Percentiles rank a stretch among this genome's conserved stretches.
Conservation (phyloP, 345 rosid genomes). For the Euphorbia lathyris region DNA sequence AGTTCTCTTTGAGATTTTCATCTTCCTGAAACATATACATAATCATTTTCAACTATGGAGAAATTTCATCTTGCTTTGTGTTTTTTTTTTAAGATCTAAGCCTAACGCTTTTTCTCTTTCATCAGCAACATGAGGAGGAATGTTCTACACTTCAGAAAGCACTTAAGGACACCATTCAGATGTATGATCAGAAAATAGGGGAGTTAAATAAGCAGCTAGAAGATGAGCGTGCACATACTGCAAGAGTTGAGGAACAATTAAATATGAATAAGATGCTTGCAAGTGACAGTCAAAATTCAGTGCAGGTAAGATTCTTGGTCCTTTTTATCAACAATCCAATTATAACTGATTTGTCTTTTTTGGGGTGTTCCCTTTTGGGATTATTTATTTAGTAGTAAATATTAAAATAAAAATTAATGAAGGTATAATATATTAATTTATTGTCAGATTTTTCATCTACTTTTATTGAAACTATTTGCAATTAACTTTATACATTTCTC, state of each 20-base stretch:
- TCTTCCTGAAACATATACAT: slow-evolving; percentile 6
- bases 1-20: background rate
- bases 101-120: slow-evolving; percentile 19
- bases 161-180: slow-evolving; percentile 67
- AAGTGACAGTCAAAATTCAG: slow-evolving; percentile 49
- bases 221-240: slow-evolving; percentile 39
- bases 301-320: slow-evolving; percentile 46
- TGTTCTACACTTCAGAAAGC: slow-evolving; percentile 60
- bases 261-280: slow-evolving; percentile 42
- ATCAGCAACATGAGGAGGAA: slow-evolving; percentile 57
- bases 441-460: background rate
- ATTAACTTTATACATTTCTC: too few species aligned
- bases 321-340: background rate
- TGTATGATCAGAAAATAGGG: slow-evolving; percentile 71
- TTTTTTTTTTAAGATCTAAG: background rate
- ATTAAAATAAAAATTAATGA: background rate
- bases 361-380: background rate
- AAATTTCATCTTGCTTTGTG: background rate
- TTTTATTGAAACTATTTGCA: slow-evolving; percentile 1
- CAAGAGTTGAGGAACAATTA: slow-evolving; percentile 48
- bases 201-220: slow-evolving; percentile 60
- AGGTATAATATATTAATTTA: background rate
- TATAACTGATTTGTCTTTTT: background rate
- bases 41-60: background rate
- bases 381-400: background rate